A percentile compares a stretch with the other conserved stretches of the same genome.
Conservation (phyloP, 2,329 filamentous ascomycete genomes). For the Sclerotinia glacialis region DNA sequence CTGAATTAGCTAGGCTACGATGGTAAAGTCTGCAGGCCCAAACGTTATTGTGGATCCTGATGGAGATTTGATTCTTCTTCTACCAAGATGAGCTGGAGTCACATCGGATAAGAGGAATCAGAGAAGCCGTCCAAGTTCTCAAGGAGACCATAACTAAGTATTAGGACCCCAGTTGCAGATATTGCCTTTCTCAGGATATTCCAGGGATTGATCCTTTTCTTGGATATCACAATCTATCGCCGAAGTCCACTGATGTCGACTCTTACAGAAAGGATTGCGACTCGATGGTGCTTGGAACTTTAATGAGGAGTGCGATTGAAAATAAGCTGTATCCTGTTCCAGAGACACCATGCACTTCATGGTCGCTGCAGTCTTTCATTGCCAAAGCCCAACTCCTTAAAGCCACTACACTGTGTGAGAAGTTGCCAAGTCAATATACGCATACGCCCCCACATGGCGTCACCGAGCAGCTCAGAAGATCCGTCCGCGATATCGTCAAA, state of each 20-base stretch:
- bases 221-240: neutral
- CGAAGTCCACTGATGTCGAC: neutral
- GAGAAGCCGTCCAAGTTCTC: neutral
- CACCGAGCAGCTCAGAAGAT: neutral
- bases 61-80: neutral
- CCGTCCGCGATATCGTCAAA: neutral
- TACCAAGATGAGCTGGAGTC: neutral
- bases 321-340: neutral
- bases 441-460: neutral
- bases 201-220: neutral
- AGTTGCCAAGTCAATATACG: fast-evolving
- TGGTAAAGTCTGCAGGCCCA: neutral
- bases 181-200: too few species aligned
- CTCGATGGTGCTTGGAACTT: conserved; percentile 11
- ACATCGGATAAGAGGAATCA: neutral
- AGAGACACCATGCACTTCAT: neutral
- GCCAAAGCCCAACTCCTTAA: neutral
- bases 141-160: neutral
- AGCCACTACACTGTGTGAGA: neutral
- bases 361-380: neutral
- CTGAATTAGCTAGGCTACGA: neutral
- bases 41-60: conserved; percentile 2
- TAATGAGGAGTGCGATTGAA: neutral
- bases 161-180: neutral
- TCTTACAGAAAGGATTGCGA: conserved; percentile 5